Percentiles rank a stretch among this genome's conserved stretches.
phyloP scores from a whole-genome alignment of 805 yeast genomes.

The Starmerella khaoyaiensis region DNA sequence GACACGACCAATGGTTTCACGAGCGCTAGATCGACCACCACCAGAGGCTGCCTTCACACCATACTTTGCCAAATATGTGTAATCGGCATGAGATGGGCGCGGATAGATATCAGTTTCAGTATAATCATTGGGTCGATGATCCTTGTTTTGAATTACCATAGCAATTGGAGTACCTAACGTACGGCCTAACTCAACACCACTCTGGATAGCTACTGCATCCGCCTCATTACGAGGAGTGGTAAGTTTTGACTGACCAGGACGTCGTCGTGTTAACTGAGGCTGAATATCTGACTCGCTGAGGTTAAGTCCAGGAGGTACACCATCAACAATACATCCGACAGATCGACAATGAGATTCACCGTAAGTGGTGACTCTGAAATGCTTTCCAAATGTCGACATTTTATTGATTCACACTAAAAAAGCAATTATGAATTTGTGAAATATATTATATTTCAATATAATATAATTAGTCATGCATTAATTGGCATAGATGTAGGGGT shows the following conservation, averaged over 20 bases:
- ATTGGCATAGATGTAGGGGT: no score
- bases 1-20: conserved; percentile 97
- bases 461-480: no score
- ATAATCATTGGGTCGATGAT: conserved; percentile 94
- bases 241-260: conserved; percentile 91
- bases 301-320: conserved; percentile 90
- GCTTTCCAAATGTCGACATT: conserved; percentile 67
- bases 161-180: conserved; percentile 94
- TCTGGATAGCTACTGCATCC: conserved; percentile 82
- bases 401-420: conserved; percentile 1
- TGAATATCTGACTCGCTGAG: conserved; percentile 80
- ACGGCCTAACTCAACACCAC: conserved; percentile 83
- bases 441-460: neutral
- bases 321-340: conserved; percentile 97
- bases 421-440: neutral
- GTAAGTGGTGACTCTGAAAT: conserved; percentile 74
- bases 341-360: conserved; percentile 97
- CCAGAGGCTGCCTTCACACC: conserved; percentile 91
- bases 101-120: conserved; percentile 91
- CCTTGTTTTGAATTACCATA: conserved; percentile 84
- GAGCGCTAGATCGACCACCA: conserved; percentile 93
- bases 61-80: conserved; percentile 79
- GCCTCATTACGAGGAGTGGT: conserved; percentile 94
- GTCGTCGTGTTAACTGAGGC: conserved; percentile 89
- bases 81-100: conserved; percentile 96